Percentiles rank a stretch among this genome's conserved stretches.
These are phyloP conservation scores for Saprolegnia parasitica DNA, from an alignment of 352 stramenopile species.

Conservation along the genomic window DNA sequence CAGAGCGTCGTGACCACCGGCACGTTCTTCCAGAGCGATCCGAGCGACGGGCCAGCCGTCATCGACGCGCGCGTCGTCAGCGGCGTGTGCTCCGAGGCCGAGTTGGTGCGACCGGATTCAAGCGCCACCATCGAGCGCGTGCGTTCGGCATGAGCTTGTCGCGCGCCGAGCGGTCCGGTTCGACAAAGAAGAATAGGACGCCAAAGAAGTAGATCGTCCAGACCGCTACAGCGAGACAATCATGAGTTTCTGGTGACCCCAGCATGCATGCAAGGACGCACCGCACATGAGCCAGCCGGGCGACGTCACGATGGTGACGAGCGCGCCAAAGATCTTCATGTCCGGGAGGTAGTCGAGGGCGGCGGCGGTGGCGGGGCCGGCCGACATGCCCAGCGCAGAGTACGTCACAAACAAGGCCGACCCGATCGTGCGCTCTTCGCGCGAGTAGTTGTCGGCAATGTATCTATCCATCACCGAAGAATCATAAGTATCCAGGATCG, in stretches of 20 bases:
- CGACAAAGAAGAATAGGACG: slow-evolving; percentile 56
- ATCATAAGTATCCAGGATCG: neutral
- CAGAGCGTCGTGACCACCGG: slow-evolving; percentile 69
- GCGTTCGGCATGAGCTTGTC: slow-evolving; percentile 44
- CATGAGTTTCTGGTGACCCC: neutral
- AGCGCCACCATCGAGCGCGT: slow-evolving; percentile 29
- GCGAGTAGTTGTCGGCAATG: slow-evolving; percentile 83
- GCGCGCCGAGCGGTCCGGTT: slow-evolving; percentile 52
- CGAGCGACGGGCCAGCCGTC: slow-evolving; percentile 37
- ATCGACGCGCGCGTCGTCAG: slow-evolving; percentile 34
- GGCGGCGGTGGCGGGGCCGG: slow-evolving; percentile 76
- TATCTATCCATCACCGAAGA: too few relatives aligned
- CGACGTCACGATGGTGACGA: slow-evolving; percentile 83
- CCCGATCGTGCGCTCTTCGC: slow-evolving; percentile 86
- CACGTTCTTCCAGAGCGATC: slow-evolving; percentile 65
- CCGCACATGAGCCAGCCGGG: slow-evolving; percentile 88
- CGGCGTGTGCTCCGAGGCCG: slow-evolving; percentile 40
- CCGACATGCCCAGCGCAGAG: slow-evolving; percentile 88
- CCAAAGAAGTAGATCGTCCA: slow-evolving; percentile 60
- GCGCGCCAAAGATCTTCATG: slow-evolving; percentile 45
- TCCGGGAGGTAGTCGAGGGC: slow-evolving; percentile 66
- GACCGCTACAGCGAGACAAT: slow-evolving; percentile 30
- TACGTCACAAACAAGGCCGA: slow-evolving; percentile 91
- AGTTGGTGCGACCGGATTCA: slow-evolving; percentile 30
- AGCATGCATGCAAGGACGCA: neutral